Evolutionary conservation across 805 yeast species (phyloP).

Genomic region (Yarrowia alimentaria): DNA sequence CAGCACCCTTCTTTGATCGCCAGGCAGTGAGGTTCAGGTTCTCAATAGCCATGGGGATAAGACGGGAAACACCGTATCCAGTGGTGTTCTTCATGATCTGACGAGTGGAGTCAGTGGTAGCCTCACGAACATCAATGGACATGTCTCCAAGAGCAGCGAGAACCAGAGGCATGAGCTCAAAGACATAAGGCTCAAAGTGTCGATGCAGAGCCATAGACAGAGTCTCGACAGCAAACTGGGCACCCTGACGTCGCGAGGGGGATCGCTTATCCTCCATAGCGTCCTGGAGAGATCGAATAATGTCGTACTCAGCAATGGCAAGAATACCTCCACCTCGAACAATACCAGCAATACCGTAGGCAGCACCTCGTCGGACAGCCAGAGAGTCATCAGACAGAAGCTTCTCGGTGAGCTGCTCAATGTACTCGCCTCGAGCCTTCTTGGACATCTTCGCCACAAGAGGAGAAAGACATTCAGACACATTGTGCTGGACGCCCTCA

Average conservation of each 20-base stretch:
- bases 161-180: slow-evolving; percentile 80
- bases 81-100: slow-evolving; percentile 88
- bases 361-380: slow-evolving; percentile 81
- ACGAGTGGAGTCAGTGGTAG: slow-evolving; percentile 83
- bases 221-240: slow-evolving; percentile 80
- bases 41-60: slow-evolving; percentile 86
- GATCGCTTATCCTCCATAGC: slow-evolving; percentile 88
- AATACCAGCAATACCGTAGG: slow-evolving; percentile 92
- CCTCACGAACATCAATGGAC: slow-evolving; percentile 79
- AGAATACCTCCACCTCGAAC: slow-evolving; percentile 86
- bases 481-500: slow-evolving; percentile 84
- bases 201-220: slow-evolving; percentile 73
- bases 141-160: slow-evolving; percentile 82
- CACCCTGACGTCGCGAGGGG: slow-evolving; percentile 76
- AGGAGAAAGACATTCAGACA: slow-evolving; percentile 82
- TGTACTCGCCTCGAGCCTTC: slow-evolving; percentile 50
- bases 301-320: slow-evolving; percentile 70
- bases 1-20: slow-evolving; percentile 97
- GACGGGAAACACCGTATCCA: slow-evolving; percentile 82
- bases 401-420: slow-evolving; percentile 58
- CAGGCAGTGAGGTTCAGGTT: slow-evolving; percentile 87
- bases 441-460: slow-evolving; percentile 56
- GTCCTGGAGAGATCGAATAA: slow-evolving; percentile 69
- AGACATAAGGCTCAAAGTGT: slow-evolving; percentile 89
- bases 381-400: slow-evolving; percentile 50